Conservation (phyloP, 2,329 filamentous ascomycete genomes). For the Capronia americana region DNA sequence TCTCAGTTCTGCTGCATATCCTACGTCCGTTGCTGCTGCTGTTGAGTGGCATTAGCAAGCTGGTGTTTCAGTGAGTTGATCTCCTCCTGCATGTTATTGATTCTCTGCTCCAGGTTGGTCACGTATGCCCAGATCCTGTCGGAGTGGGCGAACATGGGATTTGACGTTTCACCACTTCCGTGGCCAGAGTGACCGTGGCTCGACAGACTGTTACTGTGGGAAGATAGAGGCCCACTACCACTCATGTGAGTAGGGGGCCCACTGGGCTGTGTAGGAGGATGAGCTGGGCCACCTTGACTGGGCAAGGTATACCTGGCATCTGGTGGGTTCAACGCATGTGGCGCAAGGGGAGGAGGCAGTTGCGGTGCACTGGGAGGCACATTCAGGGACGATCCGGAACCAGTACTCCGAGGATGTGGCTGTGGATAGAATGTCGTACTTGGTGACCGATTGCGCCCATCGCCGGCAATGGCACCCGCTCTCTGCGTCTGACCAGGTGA, state of each 20-base stretch:
- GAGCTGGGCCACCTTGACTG: constrained; percentile 45
- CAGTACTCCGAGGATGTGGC: constrained; percentile 39
- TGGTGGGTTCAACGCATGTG: constrained; percentile 51
- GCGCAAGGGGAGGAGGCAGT: constrained; percentile 52
- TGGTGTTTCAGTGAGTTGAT: constrained; percentile 51
- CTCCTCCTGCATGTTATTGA: constrained; percentile 50
- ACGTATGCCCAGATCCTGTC: constrained; percentile 54
- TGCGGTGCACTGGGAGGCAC: constrained; percentile 51
- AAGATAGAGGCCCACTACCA: constrained; percentile 39
- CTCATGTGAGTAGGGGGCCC: constrained; percentile 46
- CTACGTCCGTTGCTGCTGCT: constrained; percentile 25
- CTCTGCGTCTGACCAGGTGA: constrained; percentile 49
- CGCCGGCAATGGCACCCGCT: constrained; percentile 47
- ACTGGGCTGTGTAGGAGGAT: constrained; percentile 44
- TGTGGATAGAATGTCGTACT: constrained; percentile 52
- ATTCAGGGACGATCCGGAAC: constrained; percentile 40
- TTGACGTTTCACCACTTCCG: constrained; percentile 41
- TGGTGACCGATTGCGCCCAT: constrained; percentile 54
- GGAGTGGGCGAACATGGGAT: constrained; percentile 42
- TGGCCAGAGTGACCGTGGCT: constrained; percentile 42
- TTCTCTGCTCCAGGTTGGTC: constrained; percentile 51
- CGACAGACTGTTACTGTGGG: constrained; percentile 43
- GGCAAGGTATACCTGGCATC: constrained; percentile 54
- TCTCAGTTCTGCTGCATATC: not conserved
- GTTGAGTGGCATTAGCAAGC: constrained; percentile 42